Base-by-base conservation (phyloP, 192 early-diverging fungal species). In the Podila minutissima region DNA sequence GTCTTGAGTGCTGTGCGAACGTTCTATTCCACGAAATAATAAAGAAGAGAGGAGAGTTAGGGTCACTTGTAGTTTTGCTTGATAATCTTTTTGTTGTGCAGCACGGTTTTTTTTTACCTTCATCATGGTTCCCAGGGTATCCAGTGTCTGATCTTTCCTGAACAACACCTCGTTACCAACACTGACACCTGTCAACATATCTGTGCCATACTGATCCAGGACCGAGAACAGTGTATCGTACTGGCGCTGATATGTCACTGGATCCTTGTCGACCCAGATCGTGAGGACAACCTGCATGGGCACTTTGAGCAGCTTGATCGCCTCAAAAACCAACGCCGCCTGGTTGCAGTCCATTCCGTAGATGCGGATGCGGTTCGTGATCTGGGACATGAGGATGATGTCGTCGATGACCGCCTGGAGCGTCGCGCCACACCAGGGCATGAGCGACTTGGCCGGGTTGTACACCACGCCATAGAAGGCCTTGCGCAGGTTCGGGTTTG, bases 101-200 rank as follows among this genome's bases (percentile, higher is more conserved):
- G 3, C 4, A 46, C 13, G 15, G 12, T 0, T 4, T 46, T 41
- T 29, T 9, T 46, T 37, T 46, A 46, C 41, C 41, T 46, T 46
- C 62, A 84, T 79, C 4, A 73, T 53, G 0, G 13, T 22, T 1
- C 51, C 66, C 5, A 86, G 60, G 6, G 55, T 41, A 8, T 49
- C 29, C 1, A 73, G 35, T 4, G 48, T 72, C 26, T 75, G 38
- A 19, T 86, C 75, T 33, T 82, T 69, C 31, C 83, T 74, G 62
- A 83, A 84, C 22, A 86, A 31, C 31, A 72, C 85, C 70, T 87
- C 86, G 51, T 85, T 87, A 17, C 86, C 86, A 17, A 87, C 82
- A 49, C 82, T 83, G 33, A 87, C 64, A 5, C 83, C 86, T 48
- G 73, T 69, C 37, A 87, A 63, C 61, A 81, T 82, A 55, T 74